phyloP scores from a whole-genome alignment of 2,329 filamentous ascomycete genomes.

The Neofusicoccum sp. region DNA sequence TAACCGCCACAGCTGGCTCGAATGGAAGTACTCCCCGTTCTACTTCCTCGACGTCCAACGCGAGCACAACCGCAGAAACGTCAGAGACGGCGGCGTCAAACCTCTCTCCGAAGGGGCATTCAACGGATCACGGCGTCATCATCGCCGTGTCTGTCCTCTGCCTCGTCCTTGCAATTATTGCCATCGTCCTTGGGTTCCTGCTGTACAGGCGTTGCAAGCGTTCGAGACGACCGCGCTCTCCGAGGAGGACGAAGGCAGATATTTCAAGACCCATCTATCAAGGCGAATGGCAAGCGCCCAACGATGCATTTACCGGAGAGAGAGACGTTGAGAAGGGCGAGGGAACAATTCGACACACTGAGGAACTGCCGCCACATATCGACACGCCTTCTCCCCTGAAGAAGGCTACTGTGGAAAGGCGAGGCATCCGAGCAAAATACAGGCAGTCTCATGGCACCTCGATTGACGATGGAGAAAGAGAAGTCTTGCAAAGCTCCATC shows the following conservation, averaged over 20 bases:
- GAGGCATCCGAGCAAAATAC: slow-evolving; percentile 19
- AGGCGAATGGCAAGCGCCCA: slow-evolving; percentile 27
- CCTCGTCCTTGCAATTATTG: slow-evolving; percentile 28
- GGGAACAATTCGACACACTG: slow-evolving; percentile 22
- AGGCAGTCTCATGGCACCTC: slow-evolving; percentile 39
- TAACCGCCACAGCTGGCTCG: neutral
- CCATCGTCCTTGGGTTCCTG: slow-evolving; percentile 20
- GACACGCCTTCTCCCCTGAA: slow-evolving; percentile 9
- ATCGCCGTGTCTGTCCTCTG: slow-evolving; percentile 26
- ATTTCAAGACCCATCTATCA: slow-evolving; percentile 44
- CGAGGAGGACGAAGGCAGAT: slow-evolving; percentile 25
- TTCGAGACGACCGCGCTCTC: slow-evolving; percentile 18
- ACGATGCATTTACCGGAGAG: slow-evolving; percentile 21
- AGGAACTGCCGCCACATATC: slow-evolving; percentile 38
- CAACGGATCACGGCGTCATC: neutral
- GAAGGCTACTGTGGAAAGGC: neutral
- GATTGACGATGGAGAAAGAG: slow-evolving; percentile 37
- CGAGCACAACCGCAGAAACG: slow-evolving; percentile 24
- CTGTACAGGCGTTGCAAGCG: slow-evolving; percentile 27
- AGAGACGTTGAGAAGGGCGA: slow-evolving; percentile 41
- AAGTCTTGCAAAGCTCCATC: slow-evolving; percentile 32
- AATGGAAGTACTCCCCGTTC: slow-evolving; percentile 20
- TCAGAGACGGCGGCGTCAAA: slow-evolving; percentile 19
- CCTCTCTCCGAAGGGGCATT: neutral
- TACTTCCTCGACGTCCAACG: slow-evolving; percentile 24